A percentile compares a stretch with the other conserved stretches of the same genome.
phyloP scores from a whole-genome alignment of 192 early-diverging fungal genomes.

The Backusella australiensis region DNA sequence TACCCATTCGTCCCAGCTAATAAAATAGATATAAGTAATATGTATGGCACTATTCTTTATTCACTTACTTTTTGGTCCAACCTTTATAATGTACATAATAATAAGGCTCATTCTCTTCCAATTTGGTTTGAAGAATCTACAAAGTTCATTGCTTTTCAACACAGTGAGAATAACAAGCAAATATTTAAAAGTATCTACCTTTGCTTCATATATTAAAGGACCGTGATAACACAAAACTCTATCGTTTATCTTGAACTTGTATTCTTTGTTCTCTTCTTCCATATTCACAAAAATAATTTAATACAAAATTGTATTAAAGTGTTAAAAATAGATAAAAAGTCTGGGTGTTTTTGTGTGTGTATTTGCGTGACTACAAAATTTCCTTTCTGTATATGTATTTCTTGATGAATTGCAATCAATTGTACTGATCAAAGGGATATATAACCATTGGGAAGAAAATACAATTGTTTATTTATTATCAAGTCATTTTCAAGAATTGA shows the following conservation, averaged over 20 bases:
- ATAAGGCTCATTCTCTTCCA: slow-evolving; percentile 68
- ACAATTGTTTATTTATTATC: too few relatives aligned
- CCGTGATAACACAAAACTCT: slow-evolving; percentile 97
- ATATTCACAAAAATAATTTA: neutral
- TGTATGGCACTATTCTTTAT: too few relatives aligned
- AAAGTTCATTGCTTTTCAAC: neutral
- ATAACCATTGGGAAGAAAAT: too few relatives aligned
- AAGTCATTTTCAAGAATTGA: too few relatives aligned
- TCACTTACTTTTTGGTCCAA: slow-evolving; percentile 90
- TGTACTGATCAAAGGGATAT: too few relatives aligned
- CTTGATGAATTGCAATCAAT: too few relatives aligned
- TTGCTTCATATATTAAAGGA: slow-evolving; percentile 95
- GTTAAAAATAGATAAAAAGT: too few relatives aligned
- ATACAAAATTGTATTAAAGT: neutral
- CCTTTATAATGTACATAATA: slow-evolving; percentile 99
- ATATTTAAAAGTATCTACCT: slow-evolving; percentile 46
- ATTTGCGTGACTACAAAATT: too few relatives aligned
- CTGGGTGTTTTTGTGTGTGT: too few relatives aligned
- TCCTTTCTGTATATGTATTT: too few relatives aligned
- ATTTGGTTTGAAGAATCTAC: slow-evolving; percentile 82
- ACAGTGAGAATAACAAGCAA: too few relatives aligned
- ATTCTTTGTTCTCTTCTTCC: neutral
- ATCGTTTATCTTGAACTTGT: slow-evolving; percentile 73
- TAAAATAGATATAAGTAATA: neutral
- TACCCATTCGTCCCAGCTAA: slow-evolving; percentile 99